Conservation (phyloP, 2,329 filamentous ascomycete genomes). For the Raffaelea albimanens region DNA sequence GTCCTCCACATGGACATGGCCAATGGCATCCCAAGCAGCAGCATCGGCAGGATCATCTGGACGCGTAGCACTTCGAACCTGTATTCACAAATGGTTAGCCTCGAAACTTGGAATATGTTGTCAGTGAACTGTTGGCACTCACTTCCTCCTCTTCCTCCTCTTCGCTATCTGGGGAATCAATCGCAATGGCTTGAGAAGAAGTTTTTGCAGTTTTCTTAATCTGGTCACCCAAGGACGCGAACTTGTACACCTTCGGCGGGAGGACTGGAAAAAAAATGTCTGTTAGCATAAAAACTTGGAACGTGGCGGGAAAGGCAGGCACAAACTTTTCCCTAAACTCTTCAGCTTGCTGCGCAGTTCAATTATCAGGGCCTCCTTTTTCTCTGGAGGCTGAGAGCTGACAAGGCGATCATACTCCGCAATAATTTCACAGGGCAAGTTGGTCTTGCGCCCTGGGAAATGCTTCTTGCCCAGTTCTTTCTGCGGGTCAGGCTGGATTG, state of each 20-base stretch:
- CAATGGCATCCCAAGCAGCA: conserved; percentile 43
- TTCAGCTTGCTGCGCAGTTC: conserved; percentile 13
- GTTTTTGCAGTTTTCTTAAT: conserved; percentile 2
- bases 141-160: conserved; percentile 11
- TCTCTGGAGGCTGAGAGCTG: conserved; percentile 6
- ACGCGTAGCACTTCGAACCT: conserved; percentile 31
- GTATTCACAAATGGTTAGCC: neutral
- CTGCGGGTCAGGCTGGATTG: conserved; percentile 12
- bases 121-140: too few relatives aligned
- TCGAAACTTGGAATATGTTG: too few relatives aligned
- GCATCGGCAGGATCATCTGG: conserved; percentile 36
- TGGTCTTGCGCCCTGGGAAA: conserved; percentile 11
- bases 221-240: conserved; percentile 9
- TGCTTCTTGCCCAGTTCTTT: conserved; percentile 13
- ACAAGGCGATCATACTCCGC: conserved; percentile 12
- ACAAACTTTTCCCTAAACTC: conserved; percentile 10
- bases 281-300: neutral
- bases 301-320: neutral
- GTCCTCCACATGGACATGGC: conserved; percentile 38
- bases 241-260: conserved; percentile 15
- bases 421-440: conserved; percentile 13
- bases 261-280: conserved; percentile 1
- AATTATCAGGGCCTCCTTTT: conserved; percentile 9
- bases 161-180: conserved; percentile 9
- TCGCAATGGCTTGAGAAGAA: neutral